These are phyloP conservation scores for Cadophora malorum DNA, from an alignment of 2,329 filamentous ascomycete species.

Conservation along the genomic window DNA sequence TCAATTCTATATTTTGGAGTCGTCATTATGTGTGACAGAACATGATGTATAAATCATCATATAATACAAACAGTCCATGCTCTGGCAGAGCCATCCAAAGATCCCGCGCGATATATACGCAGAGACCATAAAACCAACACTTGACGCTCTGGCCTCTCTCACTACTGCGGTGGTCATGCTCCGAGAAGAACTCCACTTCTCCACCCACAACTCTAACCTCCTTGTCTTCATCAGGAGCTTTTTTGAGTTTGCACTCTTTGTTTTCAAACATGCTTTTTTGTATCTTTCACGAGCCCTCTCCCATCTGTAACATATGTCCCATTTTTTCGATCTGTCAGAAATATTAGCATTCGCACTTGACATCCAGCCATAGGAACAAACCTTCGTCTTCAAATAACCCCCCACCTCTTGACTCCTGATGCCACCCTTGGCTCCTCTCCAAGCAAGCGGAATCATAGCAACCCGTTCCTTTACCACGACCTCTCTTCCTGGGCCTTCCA, in stretches of 20 bases:
- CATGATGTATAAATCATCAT: not conserved
- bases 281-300: constrained; percentile 28
- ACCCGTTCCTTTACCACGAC: constrained; percentile 88
- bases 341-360: not conserved
- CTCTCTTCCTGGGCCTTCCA: constrained; percentile 90
- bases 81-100: not conserved
- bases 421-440: constrained; percentile 74
- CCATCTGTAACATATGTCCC: constrained; percentile 77
- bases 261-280: not conserved
- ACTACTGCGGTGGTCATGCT: not conserved
- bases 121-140: not conserved
- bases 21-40: not conserved
- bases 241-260: not conserved
- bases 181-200: not conserved
- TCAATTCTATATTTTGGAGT: too few species aligned
- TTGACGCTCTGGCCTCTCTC: not conserved
- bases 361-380: constrained; percentile 50
- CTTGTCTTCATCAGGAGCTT: not conserved
- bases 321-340: constrained; percentile 79
- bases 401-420: constrained; percentile 89
- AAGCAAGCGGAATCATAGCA: constrained; percentile 93
- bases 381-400: constrained; percentile 94
- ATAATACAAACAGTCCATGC: not conserved
- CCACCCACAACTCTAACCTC: not conserved
- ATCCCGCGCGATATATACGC: too few species aligned